phyloP scores from a whole-genome alignment of 208 protist genomes.

The Crithidia brevicula region DNA sequence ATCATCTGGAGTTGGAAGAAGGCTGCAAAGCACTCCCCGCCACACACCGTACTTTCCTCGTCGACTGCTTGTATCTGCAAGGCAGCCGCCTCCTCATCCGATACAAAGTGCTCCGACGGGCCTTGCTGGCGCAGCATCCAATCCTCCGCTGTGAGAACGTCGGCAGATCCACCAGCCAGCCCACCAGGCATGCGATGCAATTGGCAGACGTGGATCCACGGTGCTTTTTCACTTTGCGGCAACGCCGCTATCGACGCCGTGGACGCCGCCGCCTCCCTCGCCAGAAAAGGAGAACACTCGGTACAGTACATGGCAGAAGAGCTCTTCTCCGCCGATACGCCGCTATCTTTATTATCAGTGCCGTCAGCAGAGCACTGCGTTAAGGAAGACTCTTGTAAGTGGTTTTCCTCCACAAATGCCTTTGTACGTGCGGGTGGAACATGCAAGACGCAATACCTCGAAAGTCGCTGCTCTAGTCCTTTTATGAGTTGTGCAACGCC shows the following conservation, averaged over 20 bases:
- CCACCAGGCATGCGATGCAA: constrained; percentile 27
- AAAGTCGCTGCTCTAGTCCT: constrained; percentile 46
- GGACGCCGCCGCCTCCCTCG: neutral
- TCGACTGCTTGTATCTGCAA: neutral
- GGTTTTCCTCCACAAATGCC: constrained; percentile 17
- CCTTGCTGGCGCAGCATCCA: constrained; percentile 30
- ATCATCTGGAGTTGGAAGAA: constrained; percentile 34
- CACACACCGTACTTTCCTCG: neutral
- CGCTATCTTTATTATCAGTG: neutral
- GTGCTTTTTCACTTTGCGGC: constrained; percentile 2
- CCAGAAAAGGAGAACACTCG: constrained; percentile 11
- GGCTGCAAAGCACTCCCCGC: constrained; percentile 23
- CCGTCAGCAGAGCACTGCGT: neutral
- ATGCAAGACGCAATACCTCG: constrained; percentile 50
- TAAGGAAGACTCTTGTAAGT: neutral
- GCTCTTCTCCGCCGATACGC: neutral
- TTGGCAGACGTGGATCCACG: constrained; percentile 28
- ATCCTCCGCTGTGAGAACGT: neutral
- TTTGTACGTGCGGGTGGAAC: neutral
- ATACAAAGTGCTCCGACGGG: constrained; percentile 1
- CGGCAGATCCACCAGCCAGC: neutral
- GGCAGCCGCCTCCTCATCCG: constrained; percentile 4
- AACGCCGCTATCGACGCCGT: neutral
- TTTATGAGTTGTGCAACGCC: constrained; percentile 21
- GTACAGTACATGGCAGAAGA: constrained; percentile 1